Base-by-base conservation (phyloP, 129 eudicot genomes). In the Sambucus nigra region DNA sequence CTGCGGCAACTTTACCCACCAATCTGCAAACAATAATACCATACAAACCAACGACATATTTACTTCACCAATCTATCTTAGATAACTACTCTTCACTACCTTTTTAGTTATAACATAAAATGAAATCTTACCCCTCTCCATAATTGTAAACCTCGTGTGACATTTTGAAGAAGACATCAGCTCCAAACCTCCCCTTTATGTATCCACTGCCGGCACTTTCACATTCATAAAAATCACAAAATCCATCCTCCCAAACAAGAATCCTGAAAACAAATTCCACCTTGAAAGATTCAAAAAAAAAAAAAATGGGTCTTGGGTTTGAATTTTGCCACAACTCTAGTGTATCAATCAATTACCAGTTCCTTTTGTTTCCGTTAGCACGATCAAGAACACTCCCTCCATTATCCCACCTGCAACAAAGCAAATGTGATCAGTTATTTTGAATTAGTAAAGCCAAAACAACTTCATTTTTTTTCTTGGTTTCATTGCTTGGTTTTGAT, bases 161-260 rank as follows among this genome's bases (percentile, higher is more conserved):
- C 78, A 87, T 51, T 69, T 87, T 87, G 75, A 87, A 87, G 73
- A 82, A 87, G 15, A 82, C 60, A 55, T 87, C 88, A 70, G 88
- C 76, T 57, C 96, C 94, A 82, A 87, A 81, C 32, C 67, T 80
- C 44, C 58, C 67, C 56, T 68, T 71, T 18, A 45, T 42, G 38
- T 67, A 71, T 63, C 80, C 83, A 44, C 67, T 76, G 32, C 60
- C 65, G 14, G 69, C 70, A 44, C 75, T 63, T 50, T 82, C 88
- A 19, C 88, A 87, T 67, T 76, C 88, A 56, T 58, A 69, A 63
- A 87, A 67, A 73, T 87, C 96, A 47, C 94, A 82, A 55, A 67
- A 87, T 21, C 96, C 94, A 55, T 87, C 96, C 68, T 87, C 96
- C 96, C 96, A 87, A 13, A 87, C 88, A 61, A 87, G 88, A 61